Evolutionary conservation across 129 eudicot species (phyloP).

Genomic region (Helichrysum umbraculigerum): DNA sequence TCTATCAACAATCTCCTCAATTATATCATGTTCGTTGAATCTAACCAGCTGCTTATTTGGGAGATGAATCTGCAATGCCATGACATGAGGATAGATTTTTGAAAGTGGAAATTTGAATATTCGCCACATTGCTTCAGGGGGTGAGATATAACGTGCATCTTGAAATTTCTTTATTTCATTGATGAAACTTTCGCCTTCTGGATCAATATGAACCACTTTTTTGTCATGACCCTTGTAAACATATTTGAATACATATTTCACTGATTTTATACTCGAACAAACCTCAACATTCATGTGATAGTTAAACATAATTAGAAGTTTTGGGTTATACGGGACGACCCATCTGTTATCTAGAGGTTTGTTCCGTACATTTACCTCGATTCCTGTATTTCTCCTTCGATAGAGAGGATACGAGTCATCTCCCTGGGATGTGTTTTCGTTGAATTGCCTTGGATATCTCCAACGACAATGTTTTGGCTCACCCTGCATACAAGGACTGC

Average conservation of each 20-base stretch:
- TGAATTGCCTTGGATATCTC: conserved; percentile 15
- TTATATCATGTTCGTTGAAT: background rate
- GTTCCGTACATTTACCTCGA: background rate
- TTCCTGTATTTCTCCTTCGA: no score
- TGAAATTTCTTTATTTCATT: no score
- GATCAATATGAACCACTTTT: no score
- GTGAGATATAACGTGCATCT: no score
- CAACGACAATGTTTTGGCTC: conserved; percentile 13
- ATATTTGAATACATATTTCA: no score
- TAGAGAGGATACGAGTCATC: background rate
- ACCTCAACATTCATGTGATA: no score
- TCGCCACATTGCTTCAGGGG: conserved; percentile 1
- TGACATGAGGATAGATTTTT: background rate
- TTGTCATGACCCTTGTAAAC: no score
- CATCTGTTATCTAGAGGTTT: no score
- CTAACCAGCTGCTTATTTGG: background rate
- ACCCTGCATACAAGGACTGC: conserved; percentile 24
- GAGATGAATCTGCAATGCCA: conserved; percentile 7
- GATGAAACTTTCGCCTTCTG: no score
- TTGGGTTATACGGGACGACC: no score
- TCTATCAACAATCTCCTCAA: background rate
- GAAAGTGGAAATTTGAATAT: background rate
- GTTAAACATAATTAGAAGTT: no score
- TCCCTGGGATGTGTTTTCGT: conserved; percentile 9
- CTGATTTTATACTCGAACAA: no score